A percentile compares a stretch with the other conserved stretches of the same genome.
phyloP scores from a whole-genome alignment of 1,284 basidiomycete genomes.

The Melampsora abietis-canadensis region DNA sequence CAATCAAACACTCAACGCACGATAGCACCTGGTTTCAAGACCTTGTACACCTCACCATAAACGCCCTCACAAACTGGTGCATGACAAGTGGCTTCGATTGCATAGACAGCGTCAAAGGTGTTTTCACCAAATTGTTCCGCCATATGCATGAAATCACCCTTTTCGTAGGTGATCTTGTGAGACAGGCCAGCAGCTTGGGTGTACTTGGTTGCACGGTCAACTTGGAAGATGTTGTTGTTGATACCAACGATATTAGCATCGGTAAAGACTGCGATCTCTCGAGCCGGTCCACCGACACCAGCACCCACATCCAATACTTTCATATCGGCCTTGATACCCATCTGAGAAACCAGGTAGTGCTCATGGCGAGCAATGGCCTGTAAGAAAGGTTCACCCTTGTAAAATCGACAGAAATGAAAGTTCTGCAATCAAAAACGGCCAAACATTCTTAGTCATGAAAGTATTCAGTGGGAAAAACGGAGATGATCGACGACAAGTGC shows the following conservation, averaged over 20 bases:
- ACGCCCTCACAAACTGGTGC: constrained; percentile 38
- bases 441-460: background rate
- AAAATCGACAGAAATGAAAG: constrained; percentile 97
- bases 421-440: constrained; percentile 58
- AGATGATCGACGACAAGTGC: background rate
- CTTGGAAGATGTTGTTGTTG: constrained; percentile 97
- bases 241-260: constrained; percentile 82
- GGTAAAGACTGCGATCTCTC: constrained; percentile 91
- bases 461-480: constrained; percentile 58
- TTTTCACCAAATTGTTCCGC: constrained; percentile 39
- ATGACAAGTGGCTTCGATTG: constrained; percentile 42
- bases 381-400: constrained; percentile 74
- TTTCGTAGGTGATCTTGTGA: constrained; percentile 73
- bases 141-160: constrained; percentile 52
- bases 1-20: background rate
- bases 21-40: constrained; percentile 39
- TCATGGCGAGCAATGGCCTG: constrained; percentile 86
- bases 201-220: constrained; percentile 78
- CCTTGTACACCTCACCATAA: constrained; percentile 39
- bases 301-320: constrained; percentile 96
- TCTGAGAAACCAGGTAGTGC: constrained; percentile 88
- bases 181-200: constrained; percentile 74
- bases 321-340: constrained; percentile 81
- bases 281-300: constrained; percentile 93
- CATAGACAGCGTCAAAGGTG: constrained; percentile 43